phyloP scores from a whole-genome alignment of 2,329 filamentous ascomycete species.

The Blastomyces gilchristii region DNA sequence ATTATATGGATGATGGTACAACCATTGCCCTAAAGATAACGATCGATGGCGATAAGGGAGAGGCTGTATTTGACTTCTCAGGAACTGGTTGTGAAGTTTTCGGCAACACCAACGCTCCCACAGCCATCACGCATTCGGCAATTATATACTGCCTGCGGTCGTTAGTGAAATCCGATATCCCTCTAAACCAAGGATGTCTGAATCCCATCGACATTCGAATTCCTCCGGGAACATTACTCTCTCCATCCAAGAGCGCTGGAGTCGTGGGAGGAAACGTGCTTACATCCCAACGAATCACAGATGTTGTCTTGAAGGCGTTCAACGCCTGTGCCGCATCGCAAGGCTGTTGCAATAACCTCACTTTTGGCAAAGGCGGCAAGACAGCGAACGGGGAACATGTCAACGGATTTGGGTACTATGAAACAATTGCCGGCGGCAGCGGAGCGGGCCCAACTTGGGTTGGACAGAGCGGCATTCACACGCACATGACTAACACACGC shows the following conservation, averaged over 20 bases:
- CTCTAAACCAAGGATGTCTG: conserved; percentile 76
- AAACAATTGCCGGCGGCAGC: conserved; percentile 72
- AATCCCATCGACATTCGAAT: conserved; percentile 66
- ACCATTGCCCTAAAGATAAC: conserved; percentile 65
- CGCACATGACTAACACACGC: conserved; percentile 80
- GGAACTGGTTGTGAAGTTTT: conserved; percentile 74
- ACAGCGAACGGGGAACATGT: conserved; percentile 45
- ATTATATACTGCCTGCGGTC: conserved; percentile 80
- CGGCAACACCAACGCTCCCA: conserved; percentile 68
- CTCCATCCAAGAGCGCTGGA: conserved; percentile 63
- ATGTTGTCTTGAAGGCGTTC: conserved; percentile 74
- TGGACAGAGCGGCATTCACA: conserved; percentile 67
- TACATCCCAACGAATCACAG: conserved; percentile 68
- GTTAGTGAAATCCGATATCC: conserved; percentile 71
- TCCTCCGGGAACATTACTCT: conserved; percentile 61
- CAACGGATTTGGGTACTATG: conserved; percentile 79
- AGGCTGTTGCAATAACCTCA: conserved; percentile 75
- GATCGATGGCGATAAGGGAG: conserved; percentile 63
- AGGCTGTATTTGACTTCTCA: conserved; percentile 66
- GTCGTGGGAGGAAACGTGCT: conserved; percentile 78
- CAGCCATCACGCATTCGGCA: conserved; percentile 71
- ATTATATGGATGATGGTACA: conserved; percentile 81
- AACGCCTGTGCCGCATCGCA: conserved; percentile 67
- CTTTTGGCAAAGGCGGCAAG: conserved; percentile 70
- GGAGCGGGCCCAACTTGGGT: conserved; percentile 68